phyloP scores from a whole-genome alignment of 176 grass and related monocot species.

The Elymus sibiricus region DNA sequence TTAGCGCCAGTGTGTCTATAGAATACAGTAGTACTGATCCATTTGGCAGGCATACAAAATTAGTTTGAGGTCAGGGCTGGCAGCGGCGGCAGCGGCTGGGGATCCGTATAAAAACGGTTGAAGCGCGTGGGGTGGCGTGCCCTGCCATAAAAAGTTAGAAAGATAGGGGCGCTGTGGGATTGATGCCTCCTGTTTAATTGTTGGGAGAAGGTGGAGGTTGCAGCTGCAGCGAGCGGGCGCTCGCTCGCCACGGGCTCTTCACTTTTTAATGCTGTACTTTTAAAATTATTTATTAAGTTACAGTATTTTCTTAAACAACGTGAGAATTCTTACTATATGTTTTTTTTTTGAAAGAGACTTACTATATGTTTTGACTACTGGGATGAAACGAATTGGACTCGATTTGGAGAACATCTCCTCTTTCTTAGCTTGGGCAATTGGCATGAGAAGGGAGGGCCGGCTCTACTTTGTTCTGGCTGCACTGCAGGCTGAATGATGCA shows the following conservation, averaged over 20 bases:
- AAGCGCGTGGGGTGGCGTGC: constrained; percentile 30
- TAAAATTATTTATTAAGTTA: too few species aligned
- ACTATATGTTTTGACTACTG: too few species aligned
- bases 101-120: constrained; percentile 50
- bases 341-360: too few species aligned
- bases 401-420: background rate
- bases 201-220: constrained; percentile 35
- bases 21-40: constrained; percentile 27
- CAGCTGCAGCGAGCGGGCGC: background rate
- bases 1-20: background rate
- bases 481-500: constrained; percentile 46
- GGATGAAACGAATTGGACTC: too few species aligned
- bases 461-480: constrained; percentile 33
- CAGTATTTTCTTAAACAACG: too few species aligned
- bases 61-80: background rate
- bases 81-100: constrained; percentile 13
- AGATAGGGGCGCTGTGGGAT: constrained; percentile 46
- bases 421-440: constrained; percentile 39
- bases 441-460: constrained; percentile 44
- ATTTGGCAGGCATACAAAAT: constrained; percentile 51
- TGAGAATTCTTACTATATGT: too few species aligned
- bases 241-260: background rate
- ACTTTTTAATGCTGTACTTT: background rate
- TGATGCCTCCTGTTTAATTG: constrained; percentile 41
- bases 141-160: constrained; percentile 45